phyloP scores from a whole-genome alignment of 768 basidiomycete species.

The Amyloporia xantha region DNA sequence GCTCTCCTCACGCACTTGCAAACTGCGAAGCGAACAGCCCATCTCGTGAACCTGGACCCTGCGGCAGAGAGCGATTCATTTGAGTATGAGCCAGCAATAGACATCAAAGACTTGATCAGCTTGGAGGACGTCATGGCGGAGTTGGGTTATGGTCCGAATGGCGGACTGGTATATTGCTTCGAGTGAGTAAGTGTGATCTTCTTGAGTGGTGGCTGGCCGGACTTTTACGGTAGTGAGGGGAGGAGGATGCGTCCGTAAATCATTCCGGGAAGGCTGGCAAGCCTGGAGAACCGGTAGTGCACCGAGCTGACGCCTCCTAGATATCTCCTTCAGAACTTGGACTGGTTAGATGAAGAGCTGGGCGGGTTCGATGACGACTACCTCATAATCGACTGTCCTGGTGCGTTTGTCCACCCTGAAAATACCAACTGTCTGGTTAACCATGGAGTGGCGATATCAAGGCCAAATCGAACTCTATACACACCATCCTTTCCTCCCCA shows the following conservation, averaged over 20 bases:
- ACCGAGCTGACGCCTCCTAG: constrained; percentile 33
- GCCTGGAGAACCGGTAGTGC: too few relatives aligned
- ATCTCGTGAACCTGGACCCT: constrained; percentile 96
- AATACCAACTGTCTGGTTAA: not conserved
- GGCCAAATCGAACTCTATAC: constrained; percentile 99
- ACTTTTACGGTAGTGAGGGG: not conserved
- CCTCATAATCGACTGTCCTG: constrained; percentile 87
- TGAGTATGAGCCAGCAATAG: constrained; percentile 87
- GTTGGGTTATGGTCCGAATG: constrained; percentile 92
- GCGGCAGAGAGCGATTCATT: constrained; percentile 83
- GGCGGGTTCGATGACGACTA: constrained; percentile 96
- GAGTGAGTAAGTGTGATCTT: constrained; percentile 65
- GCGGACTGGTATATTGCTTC: constrained; percentile 96
- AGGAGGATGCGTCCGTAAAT: not conserved
- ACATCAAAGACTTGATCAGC: constrained; percentile 89
- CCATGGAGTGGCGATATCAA: constrained; percentile 26
- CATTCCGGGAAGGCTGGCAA: not conserved
- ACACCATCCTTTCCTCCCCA: constrained; percentile 93
- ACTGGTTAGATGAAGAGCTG: constrained; percentile 96
- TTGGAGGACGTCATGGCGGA: constrained; percentile 96
- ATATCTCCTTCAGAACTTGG: constrained; percentile 94
- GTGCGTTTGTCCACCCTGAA: constrained; percentile 34
- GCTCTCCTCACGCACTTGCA: constrained; percentile 87
- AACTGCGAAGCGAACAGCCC: constrained; percentile 73
- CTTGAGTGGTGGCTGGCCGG: not conserved